Conservation (phyloP, 106 monocot genomes). For the Dendrobium chrysotoxum region DNA sequence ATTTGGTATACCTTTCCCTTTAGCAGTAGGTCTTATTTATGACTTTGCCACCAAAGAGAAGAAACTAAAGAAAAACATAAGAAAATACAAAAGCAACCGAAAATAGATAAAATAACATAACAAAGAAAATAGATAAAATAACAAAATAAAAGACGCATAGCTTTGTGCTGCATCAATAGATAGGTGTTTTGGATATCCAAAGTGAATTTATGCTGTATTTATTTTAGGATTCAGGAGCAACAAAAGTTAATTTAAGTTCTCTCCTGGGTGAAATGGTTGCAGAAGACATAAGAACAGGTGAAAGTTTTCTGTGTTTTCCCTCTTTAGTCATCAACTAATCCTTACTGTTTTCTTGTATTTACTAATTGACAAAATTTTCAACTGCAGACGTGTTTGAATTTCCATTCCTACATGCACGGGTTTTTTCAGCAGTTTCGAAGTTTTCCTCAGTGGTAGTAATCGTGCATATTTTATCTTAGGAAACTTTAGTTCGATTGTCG, state of each 20-base stretch:
- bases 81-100: too few species aligned
- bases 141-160: too few species aligned
- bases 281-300: conserved; percentile 60
- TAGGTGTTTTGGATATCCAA: background rate
- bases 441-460: conserved; percentile 62
- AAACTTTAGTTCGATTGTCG: background rate
- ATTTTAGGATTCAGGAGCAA: conserved; percentile 49
- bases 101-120: too few species aligned
- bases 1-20: too few species aligned
- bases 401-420: conserved; percentile 89
- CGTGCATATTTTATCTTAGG: background rate
- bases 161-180: too few species aligned
- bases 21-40: too few species aligned
- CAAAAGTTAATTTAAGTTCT: conserved; percentile 23
- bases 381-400: conserved; percentile 53
- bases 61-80: too few species aligned
- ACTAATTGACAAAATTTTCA: background rate
- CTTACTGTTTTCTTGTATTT: background rate
- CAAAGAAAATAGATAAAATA: too few species aligned
- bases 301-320: background rate
- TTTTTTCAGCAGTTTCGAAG: conserved; percentile 61
- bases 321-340: background rate
- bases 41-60: too few species aligned
- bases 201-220: background rate
- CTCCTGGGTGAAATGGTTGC: conserved; percentile 67